Evolutionary conservation across 2,329 filamentous ascomycete species (phyloP), one percentile per base, ranked within the genome.

Genomic region (Tolypocladium amazonense): DNA sequence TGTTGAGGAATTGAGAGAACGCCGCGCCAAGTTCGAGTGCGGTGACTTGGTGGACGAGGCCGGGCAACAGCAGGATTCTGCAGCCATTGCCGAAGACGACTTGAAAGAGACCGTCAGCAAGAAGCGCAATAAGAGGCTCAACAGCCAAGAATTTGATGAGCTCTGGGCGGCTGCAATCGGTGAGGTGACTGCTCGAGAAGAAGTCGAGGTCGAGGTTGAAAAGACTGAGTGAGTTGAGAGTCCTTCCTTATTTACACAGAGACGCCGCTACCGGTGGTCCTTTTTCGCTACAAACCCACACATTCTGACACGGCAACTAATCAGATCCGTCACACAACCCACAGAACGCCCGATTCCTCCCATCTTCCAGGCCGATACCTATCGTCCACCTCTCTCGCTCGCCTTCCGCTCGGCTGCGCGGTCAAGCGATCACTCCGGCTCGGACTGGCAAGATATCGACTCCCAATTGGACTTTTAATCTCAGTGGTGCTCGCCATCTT

Each of bases 11-110:
- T 81, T 99, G 56, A 84, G 94, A 58, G 86, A 96, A 65, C 86
- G 90, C 47, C 86, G 90, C 61, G 94, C 94, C 59, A 88, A 92
- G 68, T 97, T 87, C 68, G 94, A 99, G 76, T 99, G 94, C 68
- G 90, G 92, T 23, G 88, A 90, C 62, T 77, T 87, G 15, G 71
- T 79, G 4, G 79, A 86, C 62, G 83, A 87, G 33, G 77, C 84
- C 56, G 87, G 87, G 12, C 77, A 83, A 58, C 77, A 76, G 27
- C 76, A 84, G 3, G 76, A 82, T 14, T 84, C 81, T 5, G 84
- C 89, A 2, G 75, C 77, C 4, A 79, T 84, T 20, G 78, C 80
- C 37, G 90, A 92, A 65, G 82, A 86, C 35, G 88, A 90, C 58
- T 78, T 97, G 62, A 96, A 93, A 77, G 79, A 88, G 63, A 83